Evolutionary conservation across 306 rosid species (phyloP).

Genomic region (Rubus parviflorus): DNA sequence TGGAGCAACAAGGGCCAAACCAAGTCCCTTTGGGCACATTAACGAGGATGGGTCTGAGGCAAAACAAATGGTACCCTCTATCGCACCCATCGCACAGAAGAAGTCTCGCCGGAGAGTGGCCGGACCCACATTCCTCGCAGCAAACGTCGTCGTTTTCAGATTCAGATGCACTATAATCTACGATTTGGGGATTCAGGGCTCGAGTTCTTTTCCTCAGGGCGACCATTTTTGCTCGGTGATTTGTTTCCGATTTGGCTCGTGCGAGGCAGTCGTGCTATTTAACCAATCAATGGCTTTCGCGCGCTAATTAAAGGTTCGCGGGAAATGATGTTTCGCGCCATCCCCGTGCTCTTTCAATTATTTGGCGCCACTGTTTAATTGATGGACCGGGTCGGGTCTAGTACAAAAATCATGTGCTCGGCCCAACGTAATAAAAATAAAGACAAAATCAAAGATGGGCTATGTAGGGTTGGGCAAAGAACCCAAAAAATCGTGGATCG

Average conservation of each 20-base stretch:
- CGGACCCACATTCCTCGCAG: conserved; percentile 63
- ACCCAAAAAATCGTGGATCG: too few species aligned
- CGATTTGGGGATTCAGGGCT: conserved; percentile 46
- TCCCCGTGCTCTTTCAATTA: too few species aligned
- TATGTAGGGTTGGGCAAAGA: not conserved
- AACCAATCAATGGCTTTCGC: conserved; percentile 21
- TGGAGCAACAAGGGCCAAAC: conserved; percentile 71
- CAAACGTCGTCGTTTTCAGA: conserved; percentile 25
- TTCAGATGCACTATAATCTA: not conserved
- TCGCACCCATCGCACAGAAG: conserved; percentile 85
- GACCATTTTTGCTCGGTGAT: conserved; percentile 19
- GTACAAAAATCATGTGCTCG: not conserved
- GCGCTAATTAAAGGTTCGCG: conserved; percentile 37
- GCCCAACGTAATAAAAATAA: not conserved
- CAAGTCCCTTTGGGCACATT: conserved; percentile 74
- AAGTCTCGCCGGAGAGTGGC: conserved; percentile 54
- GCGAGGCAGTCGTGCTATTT: not conserved
- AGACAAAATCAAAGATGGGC: not conserved
- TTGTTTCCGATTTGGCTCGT: not conserved
- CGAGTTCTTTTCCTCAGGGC: conserved; percentile 50
- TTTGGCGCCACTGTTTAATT: conserved; percentile 3
- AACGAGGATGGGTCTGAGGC: conserved; percentile 66
- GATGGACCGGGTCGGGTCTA: not conserved
- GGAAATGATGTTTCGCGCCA: conserved; percentile 44
- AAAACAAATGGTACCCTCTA: conserved; percentile 69